phyloP scores from a whole-genome alignment of 163 green algal species.

The Scenedesmus sp. region DNA sequence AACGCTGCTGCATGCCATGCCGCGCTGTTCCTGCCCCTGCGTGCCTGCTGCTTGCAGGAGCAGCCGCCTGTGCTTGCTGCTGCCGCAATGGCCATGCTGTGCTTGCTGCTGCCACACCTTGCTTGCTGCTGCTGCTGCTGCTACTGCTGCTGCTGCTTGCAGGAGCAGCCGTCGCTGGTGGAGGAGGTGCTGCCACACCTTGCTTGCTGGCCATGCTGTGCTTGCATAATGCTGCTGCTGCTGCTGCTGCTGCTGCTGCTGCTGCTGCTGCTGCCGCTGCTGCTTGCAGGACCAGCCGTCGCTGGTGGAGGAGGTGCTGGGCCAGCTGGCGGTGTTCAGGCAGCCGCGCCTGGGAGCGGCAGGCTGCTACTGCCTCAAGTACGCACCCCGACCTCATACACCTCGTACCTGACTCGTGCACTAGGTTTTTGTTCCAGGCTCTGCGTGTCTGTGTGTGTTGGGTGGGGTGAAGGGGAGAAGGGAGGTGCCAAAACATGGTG shows the following conservation, averaged over 20 bases:
- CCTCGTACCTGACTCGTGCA: too few species aligned
- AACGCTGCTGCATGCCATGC: too few species aligned
- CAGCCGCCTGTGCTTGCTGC: too few species aligned
- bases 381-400: too few species aligned
- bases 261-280: slow-evolving; percentile 32
- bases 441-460: neutral
- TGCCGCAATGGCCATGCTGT: too few species aligned
- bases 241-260: neutral
- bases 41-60: too few species aligned
- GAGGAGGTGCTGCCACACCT: slow-evolving; percentile 31
- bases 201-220: neutral
- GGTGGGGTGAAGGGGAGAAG: neutral
- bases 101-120: too few species aligned
- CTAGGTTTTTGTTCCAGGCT: too few species aligned
- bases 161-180: neutral
- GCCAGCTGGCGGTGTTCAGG: slow-evolving; percentile 40
- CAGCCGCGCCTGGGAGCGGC: slow-evolving; percentile 33
- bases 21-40: too few species aligned
- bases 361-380: slow-evolving; percentile 49
- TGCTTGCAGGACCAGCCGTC: neutral
- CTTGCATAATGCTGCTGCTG: neutral
- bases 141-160: neutral
- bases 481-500: too few species aligned
- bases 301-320: slow-evolving; percentile 33
- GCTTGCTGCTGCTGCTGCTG: slow-evolving; percentile 20